Base-by-base conservation (phyloP, 352 stramenopile species). In the Phytophthora megakarya region DNA sequence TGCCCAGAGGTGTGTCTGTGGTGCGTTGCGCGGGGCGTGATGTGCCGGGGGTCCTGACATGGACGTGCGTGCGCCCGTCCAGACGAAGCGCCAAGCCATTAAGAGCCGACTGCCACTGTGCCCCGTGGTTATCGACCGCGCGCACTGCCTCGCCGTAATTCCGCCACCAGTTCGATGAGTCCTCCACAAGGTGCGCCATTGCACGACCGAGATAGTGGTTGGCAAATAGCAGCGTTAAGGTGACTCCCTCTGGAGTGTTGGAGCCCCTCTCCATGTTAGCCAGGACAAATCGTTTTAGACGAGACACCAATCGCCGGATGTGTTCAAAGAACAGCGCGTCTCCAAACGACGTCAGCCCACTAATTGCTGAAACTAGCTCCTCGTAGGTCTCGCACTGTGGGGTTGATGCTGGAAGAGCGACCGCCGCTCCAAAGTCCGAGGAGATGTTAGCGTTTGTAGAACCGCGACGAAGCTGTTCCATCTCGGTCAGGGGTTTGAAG, bases 121-220 rank as follows among this genome's bases (percentile, higher is more conserved):
- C 12, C 1, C 5, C 21, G 13, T 57, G 49, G 35, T 46, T 45
- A n/a, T 57, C 49, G 13, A 57, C 48, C 3, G 48, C 35, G 3
- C 48, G 48, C 19, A 57, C 48, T 3, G 48, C 48, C 3, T 57
- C 22, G 15, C 48, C 37, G 35, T 25, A 57, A 19, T 26, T 21
- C 1, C 28, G 4, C 26, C 45, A 52, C 45, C 45, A 42, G 13
- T 40, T 8, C 8, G 35, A 37, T 12, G 48, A 57, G 48, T 57
- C 35, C 5, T 38, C 35, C 8, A 57, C 12, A 1, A 52, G 28
- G 28, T 52, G 25, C 5, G 45, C 3, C 15, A 52, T 35, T n/a
- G 45, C 45, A 3, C 25, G 18, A n/a, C 45, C 45, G 5, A 42
- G 26, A 11, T 30, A 42, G 13, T 40, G 7, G 45, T 52, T 52